phyloP scores from a whole-genome alignment of 2,329 filamentous ascomycete species.

The Tolypocladium album region DNA sequence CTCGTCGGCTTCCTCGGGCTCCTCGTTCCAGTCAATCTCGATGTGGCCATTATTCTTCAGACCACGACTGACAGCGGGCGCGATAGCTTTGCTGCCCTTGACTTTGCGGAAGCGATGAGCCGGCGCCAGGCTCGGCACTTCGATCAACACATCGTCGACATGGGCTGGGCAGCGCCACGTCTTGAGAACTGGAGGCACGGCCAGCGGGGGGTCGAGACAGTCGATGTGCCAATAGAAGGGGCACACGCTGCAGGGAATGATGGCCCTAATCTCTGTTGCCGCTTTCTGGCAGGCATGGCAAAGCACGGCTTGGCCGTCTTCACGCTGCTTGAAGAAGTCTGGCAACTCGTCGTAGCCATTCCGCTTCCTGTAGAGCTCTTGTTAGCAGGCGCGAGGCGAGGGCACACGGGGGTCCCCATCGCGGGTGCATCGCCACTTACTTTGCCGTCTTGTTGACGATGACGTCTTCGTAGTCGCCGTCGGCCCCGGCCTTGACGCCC shows the following conservation, averaged over 20 bases:
- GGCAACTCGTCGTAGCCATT: conserved; percentile 49
- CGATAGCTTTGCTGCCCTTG: conserved; percentile 41
- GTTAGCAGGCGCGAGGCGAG: background rate
- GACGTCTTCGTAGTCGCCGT: conserved; percentile 73
- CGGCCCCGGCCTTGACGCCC: conserved; percentile 62
- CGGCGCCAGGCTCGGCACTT: conserved; percentile 46
- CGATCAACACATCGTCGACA: conserved; percentile 60
- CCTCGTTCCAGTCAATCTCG: conserved; percentile 53
- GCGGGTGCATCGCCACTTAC: conserved; percentile 34
- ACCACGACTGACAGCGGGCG: conserved; percentile 49
- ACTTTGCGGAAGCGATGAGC: conserved; percentile 52
- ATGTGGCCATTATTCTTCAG: conserved; percentile 61
- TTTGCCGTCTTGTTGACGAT: conserved; percentile 47
- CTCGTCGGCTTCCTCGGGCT: conserved; percentile 44
- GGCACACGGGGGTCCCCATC: background rate
- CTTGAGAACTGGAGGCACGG: conserved; percentile 64
- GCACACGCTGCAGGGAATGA: conserved; percentile 82
- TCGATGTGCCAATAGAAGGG: conserved; percentile 81
- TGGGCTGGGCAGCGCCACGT: conserved; percentile 89
- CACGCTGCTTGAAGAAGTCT: conserved; percentile 58
- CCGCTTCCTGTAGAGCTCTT: conserved; percentile 29
- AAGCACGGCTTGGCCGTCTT: conserved; percentile 67
- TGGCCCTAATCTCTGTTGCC: conserved; percentile 49
- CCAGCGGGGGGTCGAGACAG: conserved; percentile 75
- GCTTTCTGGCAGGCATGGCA: conserved; percentile 67